Base-by-base conservation (phyloP, 163 green algal species). In the Volvox carteri region DNA sequence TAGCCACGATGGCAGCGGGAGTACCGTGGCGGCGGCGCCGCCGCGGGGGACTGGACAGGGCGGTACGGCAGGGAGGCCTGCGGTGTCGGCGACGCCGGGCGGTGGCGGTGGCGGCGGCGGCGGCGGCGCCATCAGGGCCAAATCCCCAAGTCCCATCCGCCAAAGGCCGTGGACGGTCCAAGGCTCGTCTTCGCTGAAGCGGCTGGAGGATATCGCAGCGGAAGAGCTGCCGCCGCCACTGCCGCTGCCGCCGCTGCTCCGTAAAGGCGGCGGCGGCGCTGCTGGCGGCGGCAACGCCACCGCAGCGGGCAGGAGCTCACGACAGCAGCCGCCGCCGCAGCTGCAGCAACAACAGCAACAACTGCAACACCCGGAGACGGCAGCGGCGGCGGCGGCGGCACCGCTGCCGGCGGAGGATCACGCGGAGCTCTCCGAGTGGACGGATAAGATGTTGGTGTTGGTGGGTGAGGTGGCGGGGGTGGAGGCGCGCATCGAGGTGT, bases 401-500 rank as follows among this genome's bases (percentile, higher is more conserved):
- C 44, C n/a, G 35, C 44, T 67, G 8, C 35, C 3, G 11, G 9
- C 50, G 23, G 77, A 85, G 54, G 42, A 73, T 62, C 6, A 56
- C 48, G 28, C 19, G 46, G 81, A 70, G 65, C n/a, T 67, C 7
- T 4, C 9, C 1, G 46, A 39, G n/a, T 87, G 81, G 81, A 44
- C 81, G 18, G 67, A 58, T 30, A 14, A 54, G 81, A 67, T 87
- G 46, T 48, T 87, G 65, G 46, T 1, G 1, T 30, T 72, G 46
- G 81, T 87, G 33, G 37, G 41, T 2, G 81, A 87, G 65, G 48
- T 30, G 46, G 81, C 65, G 30, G 46, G 44, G 2, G 65, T 87
- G 81, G 46, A 79, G 81, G 81, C 81, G 21, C 62, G 81, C 9
- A 9, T 65, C 0, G 81, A 79, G 62, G 30, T 87, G 62, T 65